Percentiles rank a stretch among this genome's conserved stretches.
phyloP scores from a whole-genome alignment of 805 yeast genomes.

The Metschnikowia reukaufii region DNA sequence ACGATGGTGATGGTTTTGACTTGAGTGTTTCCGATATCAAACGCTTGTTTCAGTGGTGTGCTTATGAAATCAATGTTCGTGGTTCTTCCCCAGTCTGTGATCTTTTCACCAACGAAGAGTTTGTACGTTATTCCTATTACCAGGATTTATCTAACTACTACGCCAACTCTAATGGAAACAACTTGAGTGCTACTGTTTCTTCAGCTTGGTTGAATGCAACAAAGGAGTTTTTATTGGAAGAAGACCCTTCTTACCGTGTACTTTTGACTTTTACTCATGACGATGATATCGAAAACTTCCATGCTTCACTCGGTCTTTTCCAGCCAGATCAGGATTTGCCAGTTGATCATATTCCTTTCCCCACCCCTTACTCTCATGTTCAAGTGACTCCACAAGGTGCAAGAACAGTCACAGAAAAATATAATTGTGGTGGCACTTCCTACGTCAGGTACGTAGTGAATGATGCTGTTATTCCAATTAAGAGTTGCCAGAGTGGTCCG shows the following conservation, averaged over 20 bases:
- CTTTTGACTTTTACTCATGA: conserved; percentile 78
- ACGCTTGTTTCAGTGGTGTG: conserved; percentile 61
- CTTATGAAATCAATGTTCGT: conserved; percentile 71
- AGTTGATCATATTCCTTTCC: conserved; percentile 46
- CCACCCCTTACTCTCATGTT: conserved; percentile 45
- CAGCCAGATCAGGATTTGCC: conserved; percentile 45
- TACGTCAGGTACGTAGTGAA: conserved; percentile 41
- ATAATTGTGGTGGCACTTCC: conserved; percentile 27
- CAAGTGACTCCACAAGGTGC: no score
- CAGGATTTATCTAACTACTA: conserved; percentile 62
- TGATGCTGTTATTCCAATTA: conserved; percentile 41
- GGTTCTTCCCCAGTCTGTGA: no score
- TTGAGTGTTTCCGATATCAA: conserved; percentile 53
- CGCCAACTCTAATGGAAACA: conserved; percentile 62
- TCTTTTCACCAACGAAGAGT: conserved; percentile 67
- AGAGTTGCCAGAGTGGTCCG: conserved; percentile 38
- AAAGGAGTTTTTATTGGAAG: conserved; percentile 46
- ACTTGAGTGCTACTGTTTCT: conserved; percentile 58
- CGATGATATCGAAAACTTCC: conserved; percentile 57
- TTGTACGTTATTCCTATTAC: conserved; percentile 59
- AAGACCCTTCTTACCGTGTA: conserved; percentile 46
- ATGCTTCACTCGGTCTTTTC: conserved; percentile 63
- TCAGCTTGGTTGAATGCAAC: conserved; percentile 52
- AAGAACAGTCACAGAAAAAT: conserved; percentile 38
- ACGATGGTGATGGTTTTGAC: conserved; percentile 55